phyloP scores from a whole-genome alignment of 1,284 basidiomycete genomes.

The Erythrobasidium hasegawianum region DNA sequence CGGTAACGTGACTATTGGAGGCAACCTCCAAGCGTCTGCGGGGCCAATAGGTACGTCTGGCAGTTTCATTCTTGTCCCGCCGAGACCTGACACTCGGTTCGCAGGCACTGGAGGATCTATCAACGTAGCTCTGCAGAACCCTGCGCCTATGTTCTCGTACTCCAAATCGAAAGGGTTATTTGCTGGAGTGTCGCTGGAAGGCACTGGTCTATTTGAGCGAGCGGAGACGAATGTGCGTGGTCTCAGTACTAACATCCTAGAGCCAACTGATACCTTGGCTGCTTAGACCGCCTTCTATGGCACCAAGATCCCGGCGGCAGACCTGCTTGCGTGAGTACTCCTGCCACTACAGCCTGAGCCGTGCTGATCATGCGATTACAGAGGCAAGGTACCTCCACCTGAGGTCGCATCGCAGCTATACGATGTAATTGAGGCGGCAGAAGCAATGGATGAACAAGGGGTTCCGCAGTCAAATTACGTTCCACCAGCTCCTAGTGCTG shows the following conservation, averaged over 20 bases:
- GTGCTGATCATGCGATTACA: background rate
- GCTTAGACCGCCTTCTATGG: constrained; percentile 76
- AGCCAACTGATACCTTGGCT: background rate
- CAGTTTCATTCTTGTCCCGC: constrained; percentile 59
- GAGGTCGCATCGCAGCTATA: constrained; percentile 81
- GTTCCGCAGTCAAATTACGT: constrained; percentile 28
- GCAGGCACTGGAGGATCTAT: constrained; percentile 93
- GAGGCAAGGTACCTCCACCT: constrained; percentile 86
- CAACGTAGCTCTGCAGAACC: constrained; percentile 79
- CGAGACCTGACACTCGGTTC: constrained; percentile 63
- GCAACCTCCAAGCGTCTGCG: constrained; percentile 46
- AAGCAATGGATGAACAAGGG: constrained; percentile 29
- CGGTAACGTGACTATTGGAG: constrained; percentile 92
- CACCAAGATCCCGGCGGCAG: constrained; percentile 77
- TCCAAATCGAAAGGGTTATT: constrained; percentile 68
- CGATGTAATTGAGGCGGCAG: constrained; percentile 34
- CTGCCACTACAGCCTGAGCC: background rate
- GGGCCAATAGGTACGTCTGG: constrained; percentile 16
- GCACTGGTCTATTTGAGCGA: constrained; percentile 88
- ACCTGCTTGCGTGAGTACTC: constrained; percentile 63
- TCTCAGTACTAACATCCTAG: background rate
- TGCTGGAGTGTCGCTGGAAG: constrained; percentile 90
- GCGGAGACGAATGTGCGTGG: constrained; percentile 70
- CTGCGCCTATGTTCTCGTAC: constrained; percentile 87
- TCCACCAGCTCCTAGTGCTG: constrained; percentile 6